Evolutionary conservation across 768 basidiomycete genomes (phyloP).

Genomic region (Boletus rubescentipes): DNA sequence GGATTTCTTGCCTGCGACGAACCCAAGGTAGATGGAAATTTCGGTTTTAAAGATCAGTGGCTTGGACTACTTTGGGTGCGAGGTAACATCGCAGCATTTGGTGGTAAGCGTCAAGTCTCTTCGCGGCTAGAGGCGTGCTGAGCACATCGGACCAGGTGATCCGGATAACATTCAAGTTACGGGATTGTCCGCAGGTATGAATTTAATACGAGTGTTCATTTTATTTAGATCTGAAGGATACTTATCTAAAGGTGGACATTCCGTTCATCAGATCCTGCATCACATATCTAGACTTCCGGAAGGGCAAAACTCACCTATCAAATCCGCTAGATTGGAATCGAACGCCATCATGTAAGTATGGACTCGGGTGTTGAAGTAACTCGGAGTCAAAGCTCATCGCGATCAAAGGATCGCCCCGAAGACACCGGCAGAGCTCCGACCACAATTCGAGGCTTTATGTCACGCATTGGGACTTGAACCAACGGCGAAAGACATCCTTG

Average conservation of each 20-base stretch:
- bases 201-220: background rate
- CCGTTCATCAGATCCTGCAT: conserved; percentile 72
- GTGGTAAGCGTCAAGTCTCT: conserved; percentile 42
- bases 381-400: background rate
- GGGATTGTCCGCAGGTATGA: conserved; percentile 64
- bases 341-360: conserved; percentile 65
- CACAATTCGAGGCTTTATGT: conserved; percentile 66
- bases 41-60: conserved; percentile 85
- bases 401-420: conserved; percentile 50
- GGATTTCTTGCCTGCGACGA: conserved; percentile 69
- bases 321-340: conserved; percentile 65
- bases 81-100: conserved; percentile 64
- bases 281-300: conserved; percentile 61
- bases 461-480: conserved; percentile 55
- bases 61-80: conserved; percentile 66
- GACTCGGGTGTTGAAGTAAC: background rate
- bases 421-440: conserved; percentile 53
- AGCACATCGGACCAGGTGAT: conserved; percentile 44
- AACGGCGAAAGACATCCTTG: conserved; percentile 44
- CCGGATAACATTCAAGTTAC: conserved; percentile 58
- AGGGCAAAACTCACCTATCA: conserved; percentile 59
- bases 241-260: conserved; percentile 54
- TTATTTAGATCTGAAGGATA: background rate
- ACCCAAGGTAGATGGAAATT: conserved; percentile 64
- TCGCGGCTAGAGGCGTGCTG: background rate